These are phyloP conservation scores for Exophiala lecanii-corni DNA, from an alignment of 2,329 filamentous ascomycete species.

Conservation along the genomic window DNA sequence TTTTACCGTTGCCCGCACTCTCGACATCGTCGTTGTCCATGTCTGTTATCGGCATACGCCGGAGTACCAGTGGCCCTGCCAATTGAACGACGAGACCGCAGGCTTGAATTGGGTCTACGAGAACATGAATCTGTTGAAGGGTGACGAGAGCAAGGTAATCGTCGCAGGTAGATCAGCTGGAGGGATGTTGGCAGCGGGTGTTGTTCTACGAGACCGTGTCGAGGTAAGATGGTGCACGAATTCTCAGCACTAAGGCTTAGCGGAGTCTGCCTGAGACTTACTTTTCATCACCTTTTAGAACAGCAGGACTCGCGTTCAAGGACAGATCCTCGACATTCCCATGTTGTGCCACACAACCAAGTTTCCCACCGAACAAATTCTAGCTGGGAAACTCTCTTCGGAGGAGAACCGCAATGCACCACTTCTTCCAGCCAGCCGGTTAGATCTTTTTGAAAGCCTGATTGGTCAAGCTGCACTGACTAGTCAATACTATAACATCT, in stretches of 20 bases:
- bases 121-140: conserved; percentile 72
- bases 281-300: neutral
- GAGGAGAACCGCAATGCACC: neutral
- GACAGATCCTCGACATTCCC: neutral
- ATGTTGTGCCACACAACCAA: conserved; percentile 1
- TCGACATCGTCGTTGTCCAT: conserved; percentile 33
- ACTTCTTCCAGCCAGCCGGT: neutral
- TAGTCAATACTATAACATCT: neutral
- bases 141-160: conserved; percentile 71
- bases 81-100: conserved; percentile 47
- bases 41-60: conserved; percentile 59
- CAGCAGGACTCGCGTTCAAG: neutral
- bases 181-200: conserved; percentile 13
- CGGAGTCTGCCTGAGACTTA: too few relatives aligned
- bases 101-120: conserved; percentile 68
- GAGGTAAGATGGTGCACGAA: neutral
- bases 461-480: neutral
- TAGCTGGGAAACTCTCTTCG: neutral
- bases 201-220: neutral
- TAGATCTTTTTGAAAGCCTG: conserved; percentile 2
- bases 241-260: neutral
- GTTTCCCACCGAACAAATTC: neutral
- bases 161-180: conserved; percentile 73
- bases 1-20: conserved; percentile 38
- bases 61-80: conserved; percentile 48